Evolutionary conservation across 179 eudicot genomes (phyloP), one percentile per base, ranked within the genome.

Genomic region (Beta macrorhiza): DNA sequence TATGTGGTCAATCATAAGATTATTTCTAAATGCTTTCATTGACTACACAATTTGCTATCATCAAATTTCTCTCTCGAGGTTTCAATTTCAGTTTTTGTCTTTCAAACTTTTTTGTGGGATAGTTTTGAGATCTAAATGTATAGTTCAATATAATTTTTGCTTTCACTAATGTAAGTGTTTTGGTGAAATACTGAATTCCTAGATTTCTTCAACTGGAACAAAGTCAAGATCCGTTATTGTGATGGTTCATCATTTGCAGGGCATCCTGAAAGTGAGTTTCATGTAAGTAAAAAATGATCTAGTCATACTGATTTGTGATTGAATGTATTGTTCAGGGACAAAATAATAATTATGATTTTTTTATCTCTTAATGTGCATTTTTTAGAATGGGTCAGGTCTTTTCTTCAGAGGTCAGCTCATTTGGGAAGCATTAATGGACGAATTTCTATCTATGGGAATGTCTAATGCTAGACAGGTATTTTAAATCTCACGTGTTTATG

Each of bases 191-290:
- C 42, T 37, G 42, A 37, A 37, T 37, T 81, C 83, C 78, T 82
- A 95, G 98, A 93, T 89, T 93, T 95, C 85, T 95, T 89, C 87
- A 91, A 89, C 88, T 95, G 98, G 98, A 95, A 93, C 82, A 92
- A 86, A 88, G 98, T 95, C 70, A 93, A 91, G 84, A 86, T 95
- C 81, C 90, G 97, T 29, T 93, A 95, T 82, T 95, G 98, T 87
- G 98, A 95, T 86, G 98, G 98, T 79, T 93, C 91, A 81, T 95
- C 99, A 67, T 90, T 93, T 82, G 85, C 98, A 67, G 97, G 99
- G 42, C 88, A 82, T 81, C 89, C 91, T 75, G 91, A 88, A 76
- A 85, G 74, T 77, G 98, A 93, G 85, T 82, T 87, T 74, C 83
- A 89, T 67, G 98, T 88, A 89, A 83, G 89, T 70, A 57, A 61